phyloP scores from a whole-genome alignment of 768 basidiomycete species.

The Postia placenta region DNA sequence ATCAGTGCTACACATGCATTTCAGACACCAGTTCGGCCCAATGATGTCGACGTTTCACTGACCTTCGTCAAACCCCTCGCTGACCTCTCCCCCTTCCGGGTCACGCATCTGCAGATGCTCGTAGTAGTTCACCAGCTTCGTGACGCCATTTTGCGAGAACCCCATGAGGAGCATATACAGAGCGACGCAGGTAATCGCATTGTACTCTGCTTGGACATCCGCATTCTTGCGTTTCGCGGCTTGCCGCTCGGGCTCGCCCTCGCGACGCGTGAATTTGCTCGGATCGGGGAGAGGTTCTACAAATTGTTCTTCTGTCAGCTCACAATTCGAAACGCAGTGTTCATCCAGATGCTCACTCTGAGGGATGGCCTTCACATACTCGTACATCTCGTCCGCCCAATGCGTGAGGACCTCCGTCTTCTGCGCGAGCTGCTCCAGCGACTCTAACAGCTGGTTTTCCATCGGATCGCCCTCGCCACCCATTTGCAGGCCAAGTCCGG shows the following conservation, averaged over 20 bases:
- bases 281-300: conserved; percentile 81
- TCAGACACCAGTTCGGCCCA: conserved; percentile 8
- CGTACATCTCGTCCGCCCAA: conserved; percentile 94
- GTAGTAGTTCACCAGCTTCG: conserved; percentile 70
- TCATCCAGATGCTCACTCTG: conserved; percentile 59
- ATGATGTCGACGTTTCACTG: conserved; percentile 14
- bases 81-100: conserved; percentile 68
- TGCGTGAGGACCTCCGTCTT: conserved; percentile 92
- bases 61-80: conserved; percentile 81
- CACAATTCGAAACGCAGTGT: background rate
- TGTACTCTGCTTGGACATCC: conserved; percentile 75
- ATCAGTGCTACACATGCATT: conserved; percentile 47
- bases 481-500: conserved; percentile 26
- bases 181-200: conserved; percentile 80
- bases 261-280: conserved; percentile 60
- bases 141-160: conserved; percentile 90
- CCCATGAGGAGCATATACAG: conserved; percentile 89
- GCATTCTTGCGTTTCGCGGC: conserved; percentile 65
- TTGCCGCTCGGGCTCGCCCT: conserved; percentile 67
- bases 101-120: conserved; percentile 78
- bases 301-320: conserved; percentile 6
- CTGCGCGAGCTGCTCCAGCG: conserved; percentile 86
- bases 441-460: conserved; percentile 77
- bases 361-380: conserved; percentile 78
- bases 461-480: conserved; percentile 51